phyloP scores from a whole-genome alignment of 208 protist species.

The Leishmania gerbilli region DNA sequence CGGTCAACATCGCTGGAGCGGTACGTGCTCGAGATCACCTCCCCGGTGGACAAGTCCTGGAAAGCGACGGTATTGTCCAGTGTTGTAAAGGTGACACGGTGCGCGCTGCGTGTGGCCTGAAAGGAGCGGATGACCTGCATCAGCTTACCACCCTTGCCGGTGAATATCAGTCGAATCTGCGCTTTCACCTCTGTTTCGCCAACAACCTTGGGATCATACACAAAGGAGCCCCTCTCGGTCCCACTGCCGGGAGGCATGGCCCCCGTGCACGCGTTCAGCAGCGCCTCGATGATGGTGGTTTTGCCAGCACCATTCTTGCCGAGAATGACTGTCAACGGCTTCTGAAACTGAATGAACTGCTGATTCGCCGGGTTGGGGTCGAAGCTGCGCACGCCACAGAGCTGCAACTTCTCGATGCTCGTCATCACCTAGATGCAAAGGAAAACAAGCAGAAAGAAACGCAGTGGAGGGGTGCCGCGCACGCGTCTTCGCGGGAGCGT shows the following conservation, averaged over 20 bases:
- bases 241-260: slow-evolving; percentile 95
- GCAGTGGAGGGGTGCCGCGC: not conserved
- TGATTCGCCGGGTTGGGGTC: slow-evolving; percentile 79
- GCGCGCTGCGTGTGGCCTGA: slow-evolving; percentile 87
- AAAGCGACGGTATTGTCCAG: slow-evolving; percentile 95
- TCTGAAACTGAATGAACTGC: slow-evolving; percentile 96
- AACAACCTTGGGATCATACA: slow-evolving; percentile 97
- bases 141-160: slow-evolving; percentile 72
- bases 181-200: slow-evolving; percentile 96
- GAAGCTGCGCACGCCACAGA: slow-evolving; percentile 98
- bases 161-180: slow-evolving; percentile 96
- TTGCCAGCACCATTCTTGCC: slow-evolving; percentile 98
- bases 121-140: slow-evolving; percentile 94
- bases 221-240: slow-evolving; percentile 94
- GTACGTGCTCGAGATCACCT: slow-evolving; percentile 84
- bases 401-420: slow-evolving; percentile 96
- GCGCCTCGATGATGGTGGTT: slow-evolving; percentile 98
- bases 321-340: slow-evolving; percentile 99
- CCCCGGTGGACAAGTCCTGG: slow-evolving; percentile 83
- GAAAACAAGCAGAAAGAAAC: not conserved
- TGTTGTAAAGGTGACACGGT: slow-evolving; percentile 91
- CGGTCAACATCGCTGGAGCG: slow-evolving; percentile 95
- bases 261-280: slow-evolving; percentile 97
- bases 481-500: not conserved
- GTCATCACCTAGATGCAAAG: slow-evolving; percentile 76